Percentiles rank a stretch among this genome's conserved stretches.
phyloP scores from a whole-genome alignment of 225 moss, liverwort and hornwort species.

The Pseudisothecium myosuroides region DNA sequence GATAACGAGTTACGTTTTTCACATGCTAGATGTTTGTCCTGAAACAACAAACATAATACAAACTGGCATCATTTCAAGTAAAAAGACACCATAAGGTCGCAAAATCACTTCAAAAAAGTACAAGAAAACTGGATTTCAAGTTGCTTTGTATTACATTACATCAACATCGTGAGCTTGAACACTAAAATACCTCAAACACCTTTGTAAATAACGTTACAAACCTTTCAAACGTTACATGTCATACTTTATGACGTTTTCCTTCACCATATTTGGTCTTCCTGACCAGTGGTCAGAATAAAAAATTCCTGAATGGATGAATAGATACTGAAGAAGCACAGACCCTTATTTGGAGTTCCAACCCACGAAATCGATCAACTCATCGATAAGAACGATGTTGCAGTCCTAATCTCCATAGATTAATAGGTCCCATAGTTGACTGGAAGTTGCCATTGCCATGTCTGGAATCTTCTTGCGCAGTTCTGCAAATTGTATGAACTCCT shows the following conservation, averaged over 20 bases:
- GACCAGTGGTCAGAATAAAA: not conserved
- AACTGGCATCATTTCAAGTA: not conserved
- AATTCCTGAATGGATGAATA: not conserved
- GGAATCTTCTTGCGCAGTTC: slow-evolving; percentile 62
- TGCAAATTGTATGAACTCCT: slow-evolving; percentile 71
- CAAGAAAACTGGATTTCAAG: not conserved
- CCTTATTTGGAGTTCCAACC: not conserved
- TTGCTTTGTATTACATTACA: not conserved
- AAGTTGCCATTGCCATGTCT: slow-evolving; percentile 33
- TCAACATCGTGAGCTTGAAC: not conserved
- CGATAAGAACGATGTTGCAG: not conserved
- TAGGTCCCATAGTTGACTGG: not conserved
- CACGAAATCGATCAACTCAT: not conserved
- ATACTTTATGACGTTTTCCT: not conserved
- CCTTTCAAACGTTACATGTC: not conserved
- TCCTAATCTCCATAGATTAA: not conserved
- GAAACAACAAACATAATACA: not conserved
- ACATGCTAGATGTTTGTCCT: not conserved
- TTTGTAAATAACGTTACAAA: not conserved
- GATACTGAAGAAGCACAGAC: not conserved
- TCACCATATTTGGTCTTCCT: not conserved
- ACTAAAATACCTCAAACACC: not conserved
- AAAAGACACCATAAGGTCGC: not conserved
- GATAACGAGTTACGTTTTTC: not conserved
- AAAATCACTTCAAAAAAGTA: not conserved